Evolutionary conservation across 2,329 filamentous ascomycete genomes (phyloP), one percentile per base, ranked within the genome.

Genomic region (Ascocoryne sarcoides): DNA sequence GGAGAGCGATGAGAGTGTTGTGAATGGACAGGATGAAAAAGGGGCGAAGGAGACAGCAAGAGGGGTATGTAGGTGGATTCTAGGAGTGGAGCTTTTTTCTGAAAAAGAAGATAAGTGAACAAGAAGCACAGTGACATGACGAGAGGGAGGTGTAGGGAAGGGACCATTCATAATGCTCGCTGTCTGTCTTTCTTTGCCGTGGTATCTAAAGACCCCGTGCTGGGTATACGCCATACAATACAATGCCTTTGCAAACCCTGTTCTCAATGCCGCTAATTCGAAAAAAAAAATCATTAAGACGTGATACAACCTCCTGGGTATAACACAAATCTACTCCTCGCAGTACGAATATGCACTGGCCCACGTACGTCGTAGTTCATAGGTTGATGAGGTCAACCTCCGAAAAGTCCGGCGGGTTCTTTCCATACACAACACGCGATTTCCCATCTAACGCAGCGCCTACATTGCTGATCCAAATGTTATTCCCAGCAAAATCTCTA

Each of bases 381-480:
- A 94, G 63, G 58, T 82, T 82, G 63, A 95, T 93, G 53, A 94
- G 66, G 64, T 94, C 87, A 19, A 90, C 70, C 62, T 93, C 85
- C 0, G 83, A 88, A 59, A 94, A 93, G 63, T 95, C 88, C 0
- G 89, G 89, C 12, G 89, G 89, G 45, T 87, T 84, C 47, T 77
- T 78, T 48, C 83, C 82, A 61, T 92, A 95, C 28, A 94, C 76
- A 4, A 94, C 87, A 14, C 83, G 77, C 20, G 78, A 77, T 61
- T 87, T 88, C 41, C 79, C 83, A 65, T 95, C 87, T 52, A 96
- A 67, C 8, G 86, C 84, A 15, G 90, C 88, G 43, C 88, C 88
- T 60, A 93, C 84, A 61, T 95, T 95, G 54, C 85, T 94, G 58
- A 96, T 88, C 84, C 88, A 95, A 38, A 96, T 83, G 46, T 78